phyloP scores from a whole-genome alignment of 2,329 filamentous ascomycete species.

The Grosmannia serpens region DNA sequence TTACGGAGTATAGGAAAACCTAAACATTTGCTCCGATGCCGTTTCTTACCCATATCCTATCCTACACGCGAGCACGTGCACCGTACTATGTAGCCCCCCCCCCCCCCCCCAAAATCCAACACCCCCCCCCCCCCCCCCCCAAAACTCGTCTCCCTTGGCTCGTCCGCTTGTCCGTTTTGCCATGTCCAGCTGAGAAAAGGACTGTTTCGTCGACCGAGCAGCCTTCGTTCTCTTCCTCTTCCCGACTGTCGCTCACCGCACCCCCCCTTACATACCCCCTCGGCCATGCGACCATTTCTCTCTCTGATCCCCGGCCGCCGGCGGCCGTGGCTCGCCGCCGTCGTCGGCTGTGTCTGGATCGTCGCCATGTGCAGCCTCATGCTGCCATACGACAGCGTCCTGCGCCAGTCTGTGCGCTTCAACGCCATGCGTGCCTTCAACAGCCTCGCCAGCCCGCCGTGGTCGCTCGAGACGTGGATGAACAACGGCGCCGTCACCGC shows the following conservation, averaged over 20 bases:
- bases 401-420: slow-evolving; percentile 17
- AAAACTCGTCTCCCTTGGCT: background rate
- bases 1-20: no score
- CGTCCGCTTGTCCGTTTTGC: background rate
- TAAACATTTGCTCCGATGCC: background rate
- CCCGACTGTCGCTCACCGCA: background rate
- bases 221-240: background rate
- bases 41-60: background rate
- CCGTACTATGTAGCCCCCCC: background rate
- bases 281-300: background rate
- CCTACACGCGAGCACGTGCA: background rate
- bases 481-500: slow-evolving; percentile 16
- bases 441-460: slow-evolving; percentile 23
- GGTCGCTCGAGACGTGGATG: slow-evolving; percentile 4
- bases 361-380: slow-evolving; percentile 12
- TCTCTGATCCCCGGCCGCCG: slow-evolving; percentile 1
- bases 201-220: background rate
- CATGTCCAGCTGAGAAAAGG: background rate
- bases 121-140: slow-evolving; percentile 74
- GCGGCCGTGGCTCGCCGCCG: background rate
- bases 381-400: slow-evolving; percentile 19
- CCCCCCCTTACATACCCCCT: background rate
- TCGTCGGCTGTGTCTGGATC: background rate
- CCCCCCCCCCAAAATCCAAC: slow-evolving; percentile 43
- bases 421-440: slow-evolving; percentile 16